Base-by-base conservation (phyloP, 2,329 filamentous ascomycete genomes). In the Cercospora sesami region DNA sequence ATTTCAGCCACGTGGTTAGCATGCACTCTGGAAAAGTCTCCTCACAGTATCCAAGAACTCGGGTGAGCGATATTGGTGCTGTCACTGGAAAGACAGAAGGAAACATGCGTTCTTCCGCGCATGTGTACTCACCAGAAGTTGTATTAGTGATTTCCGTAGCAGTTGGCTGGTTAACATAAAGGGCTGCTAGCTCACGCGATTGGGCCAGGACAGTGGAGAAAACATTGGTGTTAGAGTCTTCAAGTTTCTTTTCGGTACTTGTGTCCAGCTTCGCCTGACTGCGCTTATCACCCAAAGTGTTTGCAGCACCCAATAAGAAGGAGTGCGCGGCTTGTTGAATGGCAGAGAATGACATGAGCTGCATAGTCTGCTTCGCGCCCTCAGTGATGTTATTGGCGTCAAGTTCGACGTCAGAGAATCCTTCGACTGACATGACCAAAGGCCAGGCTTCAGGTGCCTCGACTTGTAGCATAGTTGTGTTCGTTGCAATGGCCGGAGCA, bases 301-400 rank as follows among this genome's bases (percentile, higher is more conserved):
- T 65, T n/a, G 28, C 61, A 16, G 63, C 66, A 8, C 66, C 63
- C n/a, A 68, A 36, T 9, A 65, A 7, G 18, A 68, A 7, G 14
- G 16, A 48, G 21, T 61, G 36, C 4, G 26, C 58, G 2, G 57
- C 66, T 36, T 68, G 55, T 57, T 60, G 51, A 4, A 68, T 48
- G 5, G 62, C 55, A 12, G 61, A 36, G n/a, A 55, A 68, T 30
- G 66, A 68, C 3, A 53, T 16, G 5, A 51, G 57, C 30, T 28
- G 10, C 18, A 65, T 36, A 1, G 61, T 31, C n/a, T 67, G 26
- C 8, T 33, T 30, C 18, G 65, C 62, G 16, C 18, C 18, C 12
- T 28, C 23, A 26, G 60, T 62, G 9, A 62, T 62, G 16, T 62
- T 62, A 12, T 36, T 26, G 23, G 26, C 60, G 18, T 48, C 60